Evolutionary conservation across 2,329 filamentous ascomycete species (phyloP), one percentile per base, ranked within the genome.

Genomic region (Alternaria alternata): DNA sequence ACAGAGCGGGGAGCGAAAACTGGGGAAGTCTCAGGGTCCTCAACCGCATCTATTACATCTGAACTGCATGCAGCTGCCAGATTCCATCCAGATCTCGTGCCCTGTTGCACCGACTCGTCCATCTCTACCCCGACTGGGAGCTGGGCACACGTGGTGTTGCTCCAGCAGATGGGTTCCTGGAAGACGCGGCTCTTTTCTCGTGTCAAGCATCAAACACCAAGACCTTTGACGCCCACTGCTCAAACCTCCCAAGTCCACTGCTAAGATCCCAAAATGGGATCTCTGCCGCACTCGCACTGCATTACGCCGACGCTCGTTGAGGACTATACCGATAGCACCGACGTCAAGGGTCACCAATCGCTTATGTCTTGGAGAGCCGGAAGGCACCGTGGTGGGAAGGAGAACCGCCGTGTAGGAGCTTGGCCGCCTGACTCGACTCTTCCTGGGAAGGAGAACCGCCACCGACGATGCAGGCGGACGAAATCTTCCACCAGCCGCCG

Each of bases 401-500:
- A 41, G 20, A 54, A 49, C 63, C 51, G 59, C 44, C 41, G 44
- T 59, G 43, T 58, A 44, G 30, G 41, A 55, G 51, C 53, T 38
- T 62, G 55, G 60, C 49, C 16, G 43, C 41, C 54, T 57, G 47
- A 58, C 41, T 59, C 39, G 28, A 18, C 49, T 44, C 53, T 32
- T 11, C 34, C 44, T 49, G 28, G 43, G 46, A 53, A 56, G 49
- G 57, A 55, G 52, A 57, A 24, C 56, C 62, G 64, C 69, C 63
- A 67, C 57, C 46, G 55, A 61, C 51, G 43, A 49, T 24, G 48
- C 49, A 28, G 38, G 34, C 62, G 68, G 63, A 61, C 41, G 32
- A 69, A 69, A 66, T 63, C 44, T 66, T 70, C 69, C 68, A 71
- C 69, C 69, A 72, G 65, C 63, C 61, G 59, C 54, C 56, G 52